Base-by-base conservation (phyloP, 768 basidiomycete species). In the Boletus rufocinnamomeus region DNA sequence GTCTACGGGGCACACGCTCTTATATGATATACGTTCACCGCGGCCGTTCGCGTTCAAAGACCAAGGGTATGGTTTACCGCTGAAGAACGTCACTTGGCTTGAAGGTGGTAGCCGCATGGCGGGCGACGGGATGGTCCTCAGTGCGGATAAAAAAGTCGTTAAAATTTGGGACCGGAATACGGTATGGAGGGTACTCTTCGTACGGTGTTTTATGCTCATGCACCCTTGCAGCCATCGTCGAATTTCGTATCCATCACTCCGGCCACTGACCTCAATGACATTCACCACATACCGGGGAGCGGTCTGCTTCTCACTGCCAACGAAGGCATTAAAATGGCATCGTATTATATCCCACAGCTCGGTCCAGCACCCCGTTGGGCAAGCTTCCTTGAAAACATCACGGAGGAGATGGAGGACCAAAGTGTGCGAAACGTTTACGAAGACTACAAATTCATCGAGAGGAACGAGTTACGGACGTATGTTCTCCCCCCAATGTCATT, bases 291-390 rank as follows among this genome's bases (percentile, higher is more conserved):
- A 53, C 91, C 94, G 2, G 86, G 86, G 10, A 94, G 92, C 55
- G 97, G 97, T 13, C 76, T 99, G 34, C 74, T 98, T 49, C 83
- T 98, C 79, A 87, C 88, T 27, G 93, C 97, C 23, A 97, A 97
- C 72, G 97, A 99, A 72, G 91, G 93, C n/a, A 93, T 96, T 51
- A 91, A 93, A 66, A 91, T 98, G 89, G 89, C 85, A 28, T 87
- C 89, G 6, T 98, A 92, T 74, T 98, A 94, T 71, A 87, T 98
- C 48, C 97, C 97, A 13, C 93, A 96, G 67, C 85, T 99, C 14
- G 97, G 97, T 0, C 95, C 95, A 3, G 97, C 97, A 11, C 96
- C 97, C 6, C 85, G 86, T 63, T 99, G 97, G 97, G 93, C 93
- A 37, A 88, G 88, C 68, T 99, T 99, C 86, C 85, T 99, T 57